phyloP scores from a whole-genome alignment of 2,329 filamentous ascomycete genomes.

The Phaeosphaeria sp. region DNA sequence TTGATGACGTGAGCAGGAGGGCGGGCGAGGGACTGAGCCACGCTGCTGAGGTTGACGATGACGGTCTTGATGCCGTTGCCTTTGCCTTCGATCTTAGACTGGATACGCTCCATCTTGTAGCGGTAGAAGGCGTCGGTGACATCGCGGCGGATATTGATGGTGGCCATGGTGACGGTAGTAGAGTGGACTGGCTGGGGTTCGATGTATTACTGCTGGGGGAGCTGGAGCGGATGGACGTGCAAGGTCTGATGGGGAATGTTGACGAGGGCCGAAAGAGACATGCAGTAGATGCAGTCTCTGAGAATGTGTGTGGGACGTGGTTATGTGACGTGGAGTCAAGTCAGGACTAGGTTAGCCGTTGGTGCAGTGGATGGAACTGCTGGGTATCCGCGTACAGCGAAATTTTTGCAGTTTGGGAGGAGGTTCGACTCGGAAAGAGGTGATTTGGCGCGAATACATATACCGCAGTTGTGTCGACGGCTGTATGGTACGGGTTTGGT shows the following conservation, averaged over 20 bases:
- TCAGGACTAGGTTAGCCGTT: constrained; percentile 78
- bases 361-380: constrained; percentile 86
- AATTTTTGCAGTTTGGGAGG: constrained; percentile 96
- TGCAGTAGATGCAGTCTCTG: constrained; percentile 57
- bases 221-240: constrained; percentile 38
- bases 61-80: constrained; percentile 99
- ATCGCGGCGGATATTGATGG: constrained; percentile 96
- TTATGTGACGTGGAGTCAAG: constrained; percentile 47
- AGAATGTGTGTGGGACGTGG: constrained; percentile 40
- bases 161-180: constrained; percentile 80
- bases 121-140: constrained; percentile 99
- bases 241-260: constrained; percentile 47
- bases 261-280: constrained; percentile 68
- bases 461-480: constrained; percentile 65
- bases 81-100: constrained; percentile 99
- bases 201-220: constrained; percentile 39
- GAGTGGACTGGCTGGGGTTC: constrained; percentile 31
- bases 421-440: constrained; percentile 92
- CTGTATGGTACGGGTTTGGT: constrained; percentile 38
- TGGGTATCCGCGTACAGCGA: constrained; percentile 93
- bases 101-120: constrained; percentile 99
- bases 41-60: constrained; percentile 93
- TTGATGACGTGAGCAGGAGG: constrained; percentile 97
- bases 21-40: constrained; percentile 89
- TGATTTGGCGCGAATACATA: constrained; percentile 99